These are phyloP conservation scores for Zoysia pacifica DNA, from an alignment of 176 grass and related monocot species.

Conservation along the genomic window DNA sequence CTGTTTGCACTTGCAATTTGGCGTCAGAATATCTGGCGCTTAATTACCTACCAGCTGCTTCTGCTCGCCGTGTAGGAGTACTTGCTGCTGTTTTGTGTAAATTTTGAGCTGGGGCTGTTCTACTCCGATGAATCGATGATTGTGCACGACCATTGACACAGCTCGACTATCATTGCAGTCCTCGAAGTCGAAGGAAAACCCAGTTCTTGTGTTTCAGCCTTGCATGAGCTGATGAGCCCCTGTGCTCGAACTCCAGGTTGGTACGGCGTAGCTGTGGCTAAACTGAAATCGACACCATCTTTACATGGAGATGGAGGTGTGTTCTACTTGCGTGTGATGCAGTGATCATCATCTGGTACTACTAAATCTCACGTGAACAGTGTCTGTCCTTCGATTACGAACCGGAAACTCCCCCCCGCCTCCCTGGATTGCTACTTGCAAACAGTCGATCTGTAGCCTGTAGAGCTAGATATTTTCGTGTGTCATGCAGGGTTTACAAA, in stretches of 20 bases:
- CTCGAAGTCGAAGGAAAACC: neutral
- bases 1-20: neutral
- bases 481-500: no score
- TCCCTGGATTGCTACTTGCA: constrained; percentile 14
- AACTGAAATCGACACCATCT: neutral
- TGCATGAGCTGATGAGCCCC: no score
- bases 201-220: neutral
- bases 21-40: neutral
- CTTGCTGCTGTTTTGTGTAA: constrained; percentile 1
- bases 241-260: neutral
- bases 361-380: neutral
- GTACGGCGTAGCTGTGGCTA: neutral
- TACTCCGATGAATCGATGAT: constrained; percentile 1
- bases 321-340: constrained; percentile 16
- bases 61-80: neutral
- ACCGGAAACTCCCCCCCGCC: neutral
- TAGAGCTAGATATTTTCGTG: no score
- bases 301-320: neutral
- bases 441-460: neutral
- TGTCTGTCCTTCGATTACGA: neutral
- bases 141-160: neutral
- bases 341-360: neutral
- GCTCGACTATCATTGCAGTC: neutral
- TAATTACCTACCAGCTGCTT: neutral
- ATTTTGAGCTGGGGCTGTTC: neutral